Base-by-base conservation (phyloP, 2,329 filamentous ascomycete species). In the Aspergillus jensenii region DNA sequence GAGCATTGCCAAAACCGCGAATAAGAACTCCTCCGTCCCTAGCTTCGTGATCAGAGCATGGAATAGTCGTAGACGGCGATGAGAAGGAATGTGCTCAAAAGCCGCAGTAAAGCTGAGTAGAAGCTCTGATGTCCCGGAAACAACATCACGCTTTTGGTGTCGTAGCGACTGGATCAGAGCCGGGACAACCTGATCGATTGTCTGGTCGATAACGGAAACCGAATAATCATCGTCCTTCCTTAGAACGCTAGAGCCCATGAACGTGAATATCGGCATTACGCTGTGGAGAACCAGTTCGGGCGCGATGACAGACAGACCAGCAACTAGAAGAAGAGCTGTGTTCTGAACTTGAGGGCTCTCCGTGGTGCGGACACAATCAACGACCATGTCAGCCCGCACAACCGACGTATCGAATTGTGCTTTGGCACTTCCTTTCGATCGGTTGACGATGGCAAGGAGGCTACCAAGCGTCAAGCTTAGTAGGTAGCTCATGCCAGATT, bases 261-360 rank as follows among this genome's bases (percentile, higher is more conserved):
- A 97, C 0, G 95, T 98, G 77, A 99, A 99, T 52, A 99, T 93
- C 12, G 95, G 95, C 95, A 99, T 99, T 54, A 99, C 91, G 66
- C 92, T 97, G 76, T 99, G 93, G 57, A 99, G 82, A 3, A 99
- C 91, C 48, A 96, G 80, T 72, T 96, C 93, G 0, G 96, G 95
- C 0, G 91, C 91, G 65, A 93, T 90, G 40, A 89, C 89, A 21
- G 95, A 93, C 41, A 99, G 81, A 56, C 87, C 89, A 23, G 93
- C 92, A 58, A 98, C 90, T 25, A 99, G 81, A 8, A 98, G 84
- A 14, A 99, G 81, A 4, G 95, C 93, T 6, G 89, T 87, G 70
- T 96, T 97, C 71, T 98, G 96, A 6, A 99, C 92, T 62, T 96
- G 91, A 0, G 93, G 92, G 72, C 90, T 97, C 25, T 90, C 87